Base-by-base conservation (phyloP, 805 yeast genomes). In the Starmera quercuum region DNA sequence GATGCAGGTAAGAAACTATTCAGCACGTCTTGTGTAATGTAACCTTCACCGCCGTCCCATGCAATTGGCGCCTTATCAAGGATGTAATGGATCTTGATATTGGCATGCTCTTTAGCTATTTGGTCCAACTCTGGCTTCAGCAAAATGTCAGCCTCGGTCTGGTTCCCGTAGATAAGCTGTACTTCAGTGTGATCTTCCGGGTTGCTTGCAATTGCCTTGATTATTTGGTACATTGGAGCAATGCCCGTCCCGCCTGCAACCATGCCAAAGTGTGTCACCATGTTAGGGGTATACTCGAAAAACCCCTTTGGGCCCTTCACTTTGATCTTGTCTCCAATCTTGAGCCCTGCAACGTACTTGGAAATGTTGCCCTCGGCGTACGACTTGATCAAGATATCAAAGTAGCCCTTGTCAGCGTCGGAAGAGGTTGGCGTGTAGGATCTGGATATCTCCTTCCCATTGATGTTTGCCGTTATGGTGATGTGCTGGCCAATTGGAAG, bases 231-330 rank as follows among this genome's bases (percentile, higher is more conserved):
- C 96, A 87, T 87, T 56, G 96, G 96, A 7, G 96, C 82, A 51
- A 87, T 82, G 57, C 97, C 97, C 25, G 97, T 85, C 52, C 97
- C 97, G 46, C 97, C 97, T 27, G 95, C 95, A 45, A 90, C 78
- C 97, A 88, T 88, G 35, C 82, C 86, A 39, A 88, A 68, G 39
- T 72, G 69, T 38, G 69, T 64, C 37, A 73, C 78, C 78, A 81
- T 77, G 61, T 83, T 84, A 46, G 94, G 86, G 34, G 75, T 66
- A 63, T 88, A 88, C 41, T 77, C 71, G 68, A 83, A 86, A 51
- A 75, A 75, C 7, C 97, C 97, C 62, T 83, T 84, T 48, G 97
- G 97, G 20, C 97, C 95, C 54, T 83, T 73, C 38, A 86, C 81
- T 32, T 73, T 75, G 47, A 87, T 77, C 26, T 68, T 54, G 47